Evolutionary conservation across 192 early-diverging fungal genomes (phyloP), one percentile per base, ranked within the genome.

Genomic region (Mycoemilia scoparia): DNA sequence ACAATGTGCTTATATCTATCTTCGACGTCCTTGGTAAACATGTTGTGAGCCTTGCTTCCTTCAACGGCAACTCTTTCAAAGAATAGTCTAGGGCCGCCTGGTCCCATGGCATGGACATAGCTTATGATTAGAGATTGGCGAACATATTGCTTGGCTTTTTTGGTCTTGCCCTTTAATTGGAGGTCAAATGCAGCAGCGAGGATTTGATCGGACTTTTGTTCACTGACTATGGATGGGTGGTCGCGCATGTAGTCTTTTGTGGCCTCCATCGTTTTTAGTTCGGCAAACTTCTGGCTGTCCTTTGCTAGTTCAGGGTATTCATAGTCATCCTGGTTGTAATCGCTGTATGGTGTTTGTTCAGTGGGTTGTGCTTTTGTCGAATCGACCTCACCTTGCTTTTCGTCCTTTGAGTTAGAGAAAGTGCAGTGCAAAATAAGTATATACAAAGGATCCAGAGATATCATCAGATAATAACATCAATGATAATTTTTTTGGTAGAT

Each of bases 1-100:
- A 57, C 54, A 44, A 96, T 89, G 39, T 77, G 79, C 16, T 64
- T 65, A 54, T 87, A 88, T 10, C 83, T 86, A 10, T 76, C 63
- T 8, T 73, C 60, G n/a, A 92, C 79, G 58, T 96, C 92, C 27
- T 71, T 71, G 39, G 64, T 51, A 54, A 93, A 93, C 64, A 89
- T 76, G 16, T 74, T 63, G 24, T 69, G 69, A 2, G 87, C 81
- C 16, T 53, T 44, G 18, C 64, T 42, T 28, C 80, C 67, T 21
- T 47, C 45, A 19, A 41, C 7, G n/a, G 51, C 52, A 15, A 62
- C 29, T 60, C 82, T 77, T 26, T 51, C 51, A 52, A 89, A 88
- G 47, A 96, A 96, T 16, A 87, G 46, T 12, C 59, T 64, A 11
- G 87, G 71, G 19, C 92, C 92, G 41, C 83, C 76, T 27, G 66